These are phyloP conservation scores for Trichomonascaceae sp. DNA, from an alignment of 1,139 yeast species.

Conservation along the genomic window DNA sequence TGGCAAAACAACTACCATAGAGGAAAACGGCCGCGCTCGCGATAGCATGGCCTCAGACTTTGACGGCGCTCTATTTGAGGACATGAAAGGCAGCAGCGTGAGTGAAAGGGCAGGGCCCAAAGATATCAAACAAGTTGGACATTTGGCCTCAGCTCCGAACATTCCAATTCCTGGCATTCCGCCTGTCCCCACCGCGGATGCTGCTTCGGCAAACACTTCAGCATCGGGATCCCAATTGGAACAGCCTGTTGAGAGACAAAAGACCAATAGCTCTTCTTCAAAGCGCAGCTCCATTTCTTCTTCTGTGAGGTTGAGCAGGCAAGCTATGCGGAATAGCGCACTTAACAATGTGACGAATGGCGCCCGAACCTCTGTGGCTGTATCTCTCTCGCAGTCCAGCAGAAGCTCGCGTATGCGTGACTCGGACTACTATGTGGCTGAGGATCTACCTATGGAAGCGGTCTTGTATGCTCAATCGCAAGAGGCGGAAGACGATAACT, in stretches of 20 bases:
- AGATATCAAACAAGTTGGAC: too few species aligned
- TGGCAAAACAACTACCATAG: too few species aligned
- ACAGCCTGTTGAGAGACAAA: too few species aligned
- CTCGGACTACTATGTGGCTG: conserved; percentile 12
- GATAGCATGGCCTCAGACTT: too few species aligned
- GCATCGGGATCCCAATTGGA: too few species aligned
- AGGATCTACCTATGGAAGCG: conserved; percentile 15
- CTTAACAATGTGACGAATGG: background rate
- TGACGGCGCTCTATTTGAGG: conserved; percentile 2
- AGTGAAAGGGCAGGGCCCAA: too few species aligned
- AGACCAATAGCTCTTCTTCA: background rate
- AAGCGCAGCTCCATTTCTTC: background rate
- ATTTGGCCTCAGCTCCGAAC: too few species aligned
- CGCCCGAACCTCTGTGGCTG: too few species aligned
- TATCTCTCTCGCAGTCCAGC: conserved; percentile 4
- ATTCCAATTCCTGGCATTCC: too few species aligned
- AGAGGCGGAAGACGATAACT: conserved; percentile 3
- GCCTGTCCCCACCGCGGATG: too few species aligned
- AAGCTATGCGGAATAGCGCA: background rate
- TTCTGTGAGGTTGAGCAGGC: background rate
- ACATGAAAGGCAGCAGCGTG: conserved; percentile 4
- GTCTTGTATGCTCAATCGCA: conserved; percentile 9
- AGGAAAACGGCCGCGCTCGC: too few species aligned
- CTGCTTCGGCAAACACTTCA: too few species aligned
- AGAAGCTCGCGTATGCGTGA: conserved; percentile 3